Evolutionary conservation across 192 early-diverging fungal species (phyloP).

Genomic region (Jimgerdemannia lactiflua): DNA sequence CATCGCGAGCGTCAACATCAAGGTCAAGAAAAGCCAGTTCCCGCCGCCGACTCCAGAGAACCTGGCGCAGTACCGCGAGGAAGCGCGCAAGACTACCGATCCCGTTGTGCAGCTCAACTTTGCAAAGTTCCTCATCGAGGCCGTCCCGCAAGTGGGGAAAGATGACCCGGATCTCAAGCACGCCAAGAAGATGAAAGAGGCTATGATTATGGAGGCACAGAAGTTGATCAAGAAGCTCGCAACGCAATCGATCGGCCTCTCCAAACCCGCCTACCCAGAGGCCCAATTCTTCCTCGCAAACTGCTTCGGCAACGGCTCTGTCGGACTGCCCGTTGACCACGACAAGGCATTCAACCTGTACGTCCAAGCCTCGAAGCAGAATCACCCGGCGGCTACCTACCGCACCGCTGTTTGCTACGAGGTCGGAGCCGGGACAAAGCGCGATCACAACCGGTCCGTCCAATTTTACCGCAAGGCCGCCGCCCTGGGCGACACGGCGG

Average conservation of each 20-base stretch:
- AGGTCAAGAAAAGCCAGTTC: constrained; percentile 1
- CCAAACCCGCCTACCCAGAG: constrained; percentile 77
- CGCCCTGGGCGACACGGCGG: constrained; percentile 83
- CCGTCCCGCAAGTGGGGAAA: constrained; percentile 61
- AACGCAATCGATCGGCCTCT: constrained; percentile 63
- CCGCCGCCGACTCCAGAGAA: constrained; percentile 34
- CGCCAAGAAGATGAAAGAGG: constrained; percentile 67
- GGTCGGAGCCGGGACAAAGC: constrained; percentile 81
- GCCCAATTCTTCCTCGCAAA: constrained; percentile 93
- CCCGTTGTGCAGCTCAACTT: constrained; percentile 77
- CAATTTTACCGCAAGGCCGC: constrained; percentile 96
- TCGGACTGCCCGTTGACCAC: constrained; percentile 77
- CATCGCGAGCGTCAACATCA: constrained; percentile 2
- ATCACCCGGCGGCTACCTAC: constrained; percentile 90
- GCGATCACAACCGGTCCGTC: constrained; percentile 74
- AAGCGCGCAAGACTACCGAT: constrained; percentile 60
- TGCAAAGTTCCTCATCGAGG: constrained; percentile 83
- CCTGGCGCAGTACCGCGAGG: constrained; percentile 34
- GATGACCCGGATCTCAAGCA: constrained; percentile 68
- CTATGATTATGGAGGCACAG: constrained; percentile 74
- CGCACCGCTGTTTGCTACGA: constrained; percentile 97
- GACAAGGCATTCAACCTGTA: constrained; percentile 91
- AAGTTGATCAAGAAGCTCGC: constrained; percentile 87
- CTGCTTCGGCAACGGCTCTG: constrained; percentile 80
- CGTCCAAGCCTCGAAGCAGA: constrained; percentile 89